A percentile compares a stretch with the other conserved stretches of the same genome.
These are phyloP conservation scores for Mycena rebaudengoi DNA, from an alignment of 768 basidiomycete species.

Conservation along the genomic window DNA sequence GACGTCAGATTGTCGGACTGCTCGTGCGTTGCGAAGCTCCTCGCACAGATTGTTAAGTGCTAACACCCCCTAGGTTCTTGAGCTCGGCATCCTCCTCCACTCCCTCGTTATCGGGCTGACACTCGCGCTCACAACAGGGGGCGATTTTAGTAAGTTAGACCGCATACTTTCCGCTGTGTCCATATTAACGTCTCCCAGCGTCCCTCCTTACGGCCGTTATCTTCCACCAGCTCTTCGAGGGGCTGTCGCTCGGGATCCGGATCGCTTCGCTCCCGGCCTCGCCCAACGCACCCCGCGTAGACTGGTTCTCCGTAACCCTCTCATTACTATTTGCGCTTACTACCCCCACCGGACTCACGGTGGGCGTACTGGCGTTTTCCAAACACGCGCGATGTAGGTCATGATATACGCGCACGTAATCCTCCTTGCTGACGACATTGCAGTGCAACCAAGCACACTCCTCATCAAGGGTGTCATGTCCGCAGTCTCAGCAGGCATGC, in stretches of 20 bases:
- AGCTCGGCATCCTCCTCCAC: conserved; percentile 88
- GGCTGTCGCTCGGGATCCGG: conserved; percentile 82
- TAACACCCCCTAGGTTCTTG: conserved; percentile 65
- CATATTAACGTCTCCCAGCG: conserved; percentile 47
- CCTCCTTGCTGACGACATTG: neutral
- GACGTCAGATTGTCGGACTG: conserved; percentile 77
- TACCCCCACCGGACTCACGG: conserved; percentile 71
- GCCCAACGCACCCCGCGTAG: conserved; percentile 1
- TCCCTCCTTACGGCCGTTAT: conserved; percentile 77
- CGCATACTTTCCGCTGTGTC: neutral
- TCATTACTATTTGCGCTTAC: conserved; percentile 76
- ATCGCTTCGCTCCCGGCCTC: conserved; percentile 21
- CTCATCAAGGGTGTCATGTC: conserved; percentile 79
- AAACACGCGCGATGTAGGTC: conserved; percentile 32
- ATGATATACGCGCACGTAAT: neutral
- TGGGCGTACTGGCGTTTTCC: conserved; percentile 62
- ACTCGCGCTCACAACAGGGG: conserved; percentile 70
- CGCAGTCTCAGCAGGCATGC: no score
- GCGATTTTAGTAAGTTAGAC: conserved; percentile 70
- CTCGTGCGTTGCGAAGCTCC: conserved; percentile 54
- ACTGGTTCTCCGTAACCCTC: conserved; percentile 62
- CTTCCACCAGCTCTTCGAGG: conserved; percentile 89
- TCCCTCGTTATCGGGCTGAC: conserved; percentile 85
- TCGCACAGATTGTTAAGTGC: neutral
- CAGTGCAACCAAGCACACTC: conserved; percentile 46